Base-by-base conservation (phyloP, 2,329 filamentous ascomycete genomes). In the Pezicula neosporulosa region DNA sequence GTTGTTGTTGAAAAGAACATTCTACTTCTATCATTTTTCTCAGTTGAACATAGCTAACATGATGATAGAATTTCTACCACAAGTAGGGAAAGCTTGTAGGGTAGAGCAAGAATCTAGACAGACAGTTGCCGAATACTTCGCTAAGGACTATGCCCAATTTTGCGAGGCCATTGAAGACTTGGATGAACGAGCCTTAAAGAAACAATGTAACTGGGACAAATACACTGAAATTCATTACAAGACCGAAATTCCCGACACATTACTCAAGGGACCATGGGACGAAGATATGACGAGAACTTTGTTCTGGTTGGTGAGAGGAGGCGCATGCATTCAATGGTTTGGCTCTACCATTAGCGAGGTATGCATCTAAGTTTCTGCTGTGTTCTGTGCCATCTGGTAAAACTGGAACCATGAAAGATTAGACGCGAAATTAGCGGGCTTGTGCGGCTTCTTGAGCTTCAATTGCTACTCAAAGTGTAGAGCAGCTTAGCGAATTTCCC, bases 221-320 rank as follows among this genome's bases (percentile, higher is more conserved):
- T 41, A 53, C 47, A 27, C 18, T 5, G 53, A 59, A 38, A 18
- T 63, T 21, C 52, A 56, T 8, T 28, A 50, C 18, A 49, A 45
- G 8, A 47, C 54, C 16, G 56, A 64, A 47, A 63, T 68, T 33
- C 65, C 65, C 2, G 42, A 60, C 18, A 59, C 54, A 27, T 53
- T 67, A n/a, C 58, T 68, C 7, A 47, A 50, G 8, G 62, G 64
- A 10, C 63, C 63, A 9, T 68, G 64, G 64, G 51, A 53, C 13
- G 56, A 65, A 27, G 58, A 59, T 1, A 52, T 54, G 33, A 44
- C 63, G 6, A 53, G 51, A 28, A 50, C 57, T 49, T 54, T 68
- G 9, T 68, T 58, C 47, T 65, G 63, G 60, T 44, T 66, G 9
- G 52, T 58, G 10, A 60, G 57, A 35, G 59, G 56, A 30, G 60